Base-by-base conservation (phyloP, 169 alveolate genomes). In the Plasmodium fragile region DNA sequence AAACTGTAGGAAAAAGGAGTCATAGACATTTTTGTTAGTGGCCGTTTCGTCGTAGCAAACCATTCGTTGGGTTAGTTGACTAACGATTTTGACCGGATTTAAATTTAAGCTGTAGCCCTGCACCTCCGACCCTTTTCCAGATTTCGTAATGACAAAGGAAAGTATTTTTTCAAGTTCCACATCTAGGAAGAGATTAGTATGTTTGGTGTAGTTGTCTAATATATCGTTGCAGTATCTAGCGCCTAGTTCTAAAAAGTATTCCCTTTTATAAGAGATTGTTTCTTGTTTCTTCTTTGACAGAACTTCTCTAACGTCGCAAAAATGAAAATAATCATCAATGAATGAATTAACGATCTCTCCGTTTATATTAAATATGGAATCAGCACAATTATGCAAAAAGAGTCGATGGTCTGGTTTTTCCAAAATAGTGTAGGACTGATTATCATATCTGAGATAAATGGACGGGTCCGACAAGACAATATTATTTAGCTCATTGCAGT, bases 161-260 rank as follows among this genome's bases (percentile, higher is more conserved):
- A 89, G 71, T 34, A 41, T 41, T 49, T 89, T 89, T 79, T 89
- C 94, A 41, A 89, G 75, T 80, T 89, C 81, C 22, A 80, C 82
- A 89, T 89, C 94, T 7, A 89, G 16, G 53, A 89, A 79, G 18
- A 89, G 39, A 10, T 80, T 89, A 3, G 94, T 72, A 65, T 89
- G 87, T 22, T 25, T 89, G 5, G 94, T 89, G 36, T 89, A 89
- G 71, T 70, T 89, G 18, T 89, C 94, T 69, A 89, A 28, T 18
- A 89, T 89, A 43, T 77, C 90, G 75, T 80, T 89, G 41, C 94
- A 89, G 34, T 89, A 89, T 79, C 81, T 78, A 16, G 94, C 94
- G n/a, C 94, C 94, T 34, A 89, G 81, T 79, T 89, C 78, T 80
- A 89, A 41, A 69, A 89, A 89, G 22, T 89, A 89, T 65, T 89